These are phyloP conservation scores for Soucietia sequanensis DNA, from an alignment of 805 yeast genomes.

Conservation along the genomic window DNA sequence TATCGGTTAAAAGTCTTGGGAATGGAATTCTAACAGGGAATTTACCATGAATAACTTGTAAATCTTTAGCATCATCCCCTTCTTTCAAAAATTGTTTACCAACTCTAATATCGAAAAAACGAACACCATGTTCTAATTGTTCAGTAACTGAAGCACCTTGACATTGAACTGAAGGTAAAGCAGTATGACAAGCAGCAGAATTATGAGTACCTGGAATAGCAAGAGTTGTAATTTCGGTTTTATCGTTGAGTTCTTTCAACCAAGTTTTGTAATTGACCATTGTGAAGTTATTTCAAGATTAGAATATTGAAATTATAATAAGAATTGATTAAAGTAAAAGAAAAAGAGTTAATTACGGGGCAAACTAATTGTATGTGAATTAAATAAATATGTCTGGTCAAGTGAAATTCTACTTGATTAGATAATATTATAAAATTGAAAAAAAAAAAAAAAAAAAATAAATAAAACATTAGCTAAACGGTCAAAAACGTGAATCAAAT, in stretches of 20 bases:
- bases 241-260: constrained; percentile 54
- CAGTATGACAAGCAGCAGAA: constrained; percentile 68
- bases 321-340: no score
- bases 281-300: no score
- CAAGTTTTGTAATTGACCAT: constrained; percentile 49
- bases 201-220: constrained; percentile 87
- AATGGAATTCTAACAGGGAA: constrained; percentile 68
- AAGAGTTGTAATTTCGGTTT: constrained; percentile 49
- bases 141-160: constrained; percentile 59
- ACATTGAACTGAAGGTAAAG: constrained; percentile 76
- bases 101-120: constrained; percentile 68
- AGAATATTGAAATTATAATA: no score
- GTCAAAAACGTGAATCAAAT: no score
- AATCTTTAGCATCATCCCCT: constrained; percentile 50
- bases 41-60: constrained; percentile 71
- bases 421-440: no score
- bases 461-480: no score
- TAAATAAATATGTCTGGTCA: no score
- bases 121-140: constrained; percentile 71
- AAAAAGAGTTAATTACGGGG: no score
- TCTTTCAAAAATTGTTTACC: constrained; percentile 56
- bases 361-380: no score
- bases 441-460: no score
- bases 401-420: no score
- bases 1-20: constrained; percentile 50